Evolutionary conservation across 1,284 basidiomycete species (phyloP).

Genomic region (Cystobasidium pallidum): DNA sequence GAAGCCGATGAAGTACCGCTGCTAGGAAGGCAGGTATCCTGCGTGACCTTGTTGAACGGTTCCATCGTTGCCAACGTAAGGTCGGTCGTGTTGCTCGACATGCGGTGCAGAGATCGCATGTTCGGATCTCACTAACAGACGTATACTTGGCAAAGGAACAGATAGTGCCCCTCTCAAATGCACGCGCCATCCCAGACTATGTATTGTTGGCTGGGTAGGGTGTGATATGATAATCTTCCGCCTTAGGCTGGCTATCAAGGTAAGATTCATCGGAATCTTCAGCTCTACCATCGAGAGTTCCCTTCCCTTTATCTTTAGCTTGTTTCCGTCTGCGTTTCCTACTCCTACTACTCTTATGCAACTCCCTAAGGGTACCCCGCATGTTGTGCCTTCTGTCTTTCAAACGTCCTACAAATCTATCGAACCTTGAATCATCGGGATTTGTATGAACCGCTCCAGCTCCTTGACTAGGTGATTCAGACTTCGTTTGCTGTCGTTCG

Average conservation of each 20-base stretch:
- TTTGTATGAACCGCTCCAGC: background rate
- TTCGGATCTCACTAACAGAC: background rate
- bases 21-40: background rate
- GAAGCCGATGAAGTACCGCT: no score
- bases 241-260: constrained; percentile 22
- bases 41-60: background rate
- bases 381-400: constrained; percentile 28
- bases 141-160: background rate
- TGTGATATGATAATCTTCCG: constrained; percentile 41
- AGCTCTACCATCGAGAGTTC: background rate
- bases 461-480: background rate
- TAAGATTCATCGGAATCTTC: constrained; percentile 19
- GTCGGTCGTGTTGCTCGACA: background rate
- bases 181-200: background rate
- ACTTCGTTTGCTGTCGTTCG: background rate
- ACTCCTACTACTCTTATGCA: constrained; percentile 26
- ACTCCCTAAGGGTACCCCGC: constrained; percentile 30
- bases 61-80: background rate
- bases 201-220: constrained; percentile 6
- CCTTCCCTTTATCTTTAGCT: constrained; percentile 26
- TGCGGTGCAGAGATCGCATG: background rate
- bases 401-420: constrained; percentile 16
- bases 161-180: background rate
- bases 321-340: constrained; percentile 2
- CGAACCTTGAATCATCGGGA: constrained; percentile 24